A percentile compares a stretch with the other conserved stretches of the same genome.
These are phyloP conservation scores for Drechslerella stenobrocha DNA, from an alignment of 2,329 filamentous ascomycete genomes.

Conservation along the genomic window DNA sequence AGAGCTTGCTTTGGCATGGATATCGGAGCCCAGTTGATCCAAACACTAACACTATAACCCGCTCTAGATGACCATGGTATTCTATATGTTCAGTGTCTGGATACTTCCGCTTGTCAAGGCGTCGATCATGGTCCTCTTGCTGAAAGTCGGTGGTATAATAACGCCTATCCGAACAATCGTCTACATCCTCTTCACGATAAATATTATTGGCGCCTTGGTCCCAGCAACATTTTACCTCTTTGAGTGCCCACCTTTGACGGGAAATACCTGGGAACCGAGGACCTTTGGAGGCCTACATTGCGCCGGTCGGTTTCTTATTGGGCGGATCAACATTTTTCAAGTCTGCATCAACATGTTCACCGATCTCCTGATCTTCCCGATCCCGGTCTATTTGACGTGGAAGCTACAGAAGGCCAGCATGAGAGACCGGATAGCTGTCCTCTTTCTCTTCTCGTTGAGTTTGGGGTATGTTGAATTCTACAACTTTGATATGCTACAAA, in stretches of 20 bases:
- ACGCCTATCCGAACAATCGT: conserved; percentile 31
- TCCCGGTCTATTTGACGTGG: conserved; percentile 43
- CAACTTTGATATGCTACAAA: background rate
- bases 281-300: conserved; percentile 40
- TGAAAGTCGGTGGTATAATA: conserved; percentile 46
- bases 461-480: conserved; percentile 25
- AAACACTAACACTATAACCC: too few relatives aligned
- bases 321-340: conserved; percentile 47
- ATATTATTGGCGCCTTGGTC: conserved; percentile 27
- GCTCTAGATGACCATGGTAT: conserved; percentile 34
- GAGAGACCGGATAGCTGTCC: conserved; percentile 28
- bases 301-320: conserved; percentile 32
- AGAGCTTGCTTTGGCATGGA: too few relatives aligned
- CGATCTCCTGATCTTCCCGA: conserved; percentile 41
- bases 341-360: conserved; percentile 49
- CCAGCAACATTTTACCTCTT: conserved; percentile 44
- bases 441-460: conserved; percentile 42
- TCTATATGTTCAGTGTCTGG: conserved; percentile 47
- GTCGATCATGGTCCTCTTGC: conserved; percentile 40
- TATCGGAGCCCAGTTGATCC: too few relatives aligned
- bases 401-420: conserved; percentile 45
- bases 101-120: conserved; percentile 44
- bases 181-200: conserved; percentile 34
- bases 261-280: conserved; percentile 35
- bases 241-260: conserved; percentile 44